A percentile compares a stretch with the other conserved stretches of the same genome.
phyloP scores from a whole-genome alignment of 2,329 filamentous ascomycete species.

The Zalaria obscura region DNA sequence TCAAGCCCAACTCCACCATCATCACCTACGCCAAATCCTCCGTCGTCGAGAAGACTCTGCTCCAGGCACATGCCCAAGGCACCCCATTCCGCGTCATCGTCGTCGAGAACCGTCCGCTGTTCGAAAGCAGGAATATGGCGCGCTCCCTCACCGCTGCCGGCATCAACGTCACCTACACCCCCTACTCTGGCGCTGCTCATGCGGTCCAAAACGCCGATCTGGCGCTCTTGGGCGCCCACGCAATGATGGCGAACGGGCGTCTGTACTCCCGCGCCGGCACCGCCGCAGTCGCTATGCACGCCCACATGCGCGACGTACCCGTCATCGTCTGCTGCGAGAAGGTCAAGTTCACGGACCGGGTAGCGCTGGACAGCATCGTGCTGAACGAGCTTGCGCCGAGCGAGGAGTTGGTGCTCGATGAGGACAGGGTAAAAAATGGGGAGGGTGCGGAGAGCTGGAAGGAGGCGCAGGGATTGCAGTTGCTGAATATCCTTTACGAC shows the following conservation, averaged over 20 bases:
- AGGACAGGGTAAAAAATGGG: constrained; percentile 17
- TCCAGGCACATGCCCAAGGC: constrained; percentile 55
- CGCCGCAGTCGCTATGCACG: constrained; percentile 72
- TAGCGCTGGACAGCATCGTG: constrained; percentile 82
- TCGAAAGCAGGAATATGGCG: constrained; percentile 59
- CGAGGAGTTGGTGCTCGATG: constrained; percentile 40
- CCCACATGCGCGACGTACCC: constrained; percentile 58
- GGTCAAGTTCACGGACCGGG: constrained; percentile 84
- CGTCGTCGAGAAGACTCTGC: constrained; percentile 70
- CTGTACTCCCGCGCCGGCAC: constrained; percentile 83
- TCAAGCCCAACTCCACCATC: constrained; percentile 66
- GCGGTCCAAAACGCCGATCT: constrained; percentile 58
- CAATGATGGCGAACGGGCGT: constrained; percentile 88
- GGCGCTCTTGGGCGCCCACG: constrained; percentile 76
- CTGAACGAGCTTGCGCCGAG: constrained; percentile 82
- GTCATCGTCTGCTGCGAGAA: constrained; percentile 88
- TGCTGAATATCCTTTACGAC: constrained; percentile 74
- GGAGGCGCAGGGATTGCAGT: constrained; percentile 45
- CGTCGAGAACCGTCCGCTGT: constrained; percentile 60
- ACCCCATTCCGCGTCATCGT: constrained; percentile 73
- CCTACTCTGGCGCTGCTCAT: constrained; percentile 63
- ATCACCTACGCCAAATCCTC: constrained; percentile 78
- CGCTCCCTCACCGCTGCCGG: constrained; percentile 55
- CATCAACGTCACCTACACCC: constrained; percentile 65
- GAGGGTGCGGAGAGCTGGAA: constrained; percentile 29